A percentile compares a stretch with the other conserved stretches of the same genome.
phyloP scores from a whole-genome alignment of 179 eudicot genomes.

The Actinidia polygama region DNA sequence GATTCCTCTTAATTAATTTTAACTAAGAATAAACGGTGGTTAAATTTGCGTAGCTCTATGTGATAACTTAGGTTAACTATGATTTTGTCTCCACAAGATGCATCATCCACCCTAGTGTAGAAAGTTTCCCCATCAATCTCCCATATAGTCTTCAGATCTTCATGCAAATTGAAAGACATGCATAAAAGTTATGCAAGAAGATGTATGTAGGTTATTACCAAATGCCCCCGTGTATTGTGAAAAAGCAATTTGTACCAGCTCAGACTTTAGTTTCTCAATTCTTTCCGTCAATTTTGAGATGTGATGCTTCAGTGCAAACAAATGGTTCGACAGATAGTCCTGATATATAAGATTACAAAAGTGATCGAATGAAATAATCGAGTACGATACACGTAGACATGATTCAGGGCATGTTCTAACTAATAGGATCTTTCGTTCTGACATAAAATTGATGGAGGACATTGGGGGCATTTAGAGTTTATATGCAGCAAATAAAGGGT shows the following conservation, averaged over 20 bases:
- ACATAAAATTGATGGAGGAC: too few relatives aligned
- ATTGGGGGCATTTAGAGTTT: too few relatives aligned
- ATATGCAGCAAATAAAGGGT: too few relatives aligned
- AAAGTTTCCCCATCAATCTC: constrained; percentile 18
- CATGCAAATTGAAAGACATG: constrained; percentile 40
- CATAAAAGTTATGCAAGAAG: not conserved
- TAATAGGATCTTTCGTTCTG: too few relatives aligned
- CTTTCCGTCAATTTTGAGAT: constrained; percentile 57
- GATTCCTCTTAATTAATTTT: too few relatives aligned
- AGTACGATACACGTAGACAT: too few relatives aligned
- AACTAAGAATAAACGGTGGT: too few relatives aligned
- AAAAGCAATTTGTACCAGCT: constrained; percentile 53
- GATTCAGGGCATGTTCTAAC: too few relatives aligned
- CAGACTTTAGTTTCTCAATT: constrained; percentile 69
- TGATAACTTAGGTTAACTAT: too few relatives aligned
- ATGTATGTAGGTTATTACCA: not conserved
- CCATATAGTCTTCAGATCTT: constrained; percentile 37
- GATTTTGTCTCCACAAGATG: too few relatives aligned
- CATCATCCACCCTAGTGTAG: constrained; percentile 15
- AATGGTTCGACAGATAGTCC: constrained; percentile 11
- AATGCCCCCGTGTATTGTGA: not conserved
- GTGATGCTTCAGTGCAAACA: constrained; percentile 87
- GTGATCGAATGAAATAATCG: too few relatives aligned
- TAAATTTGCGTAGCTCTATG: too few relatives aligned
- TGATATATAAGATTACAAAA: not conserved